Evolutionary conservation across 139 green algal genomes (phyloP), one percentile per base, ranked within the genome.

Genomic region (Trebouxia sp.): DNA sequence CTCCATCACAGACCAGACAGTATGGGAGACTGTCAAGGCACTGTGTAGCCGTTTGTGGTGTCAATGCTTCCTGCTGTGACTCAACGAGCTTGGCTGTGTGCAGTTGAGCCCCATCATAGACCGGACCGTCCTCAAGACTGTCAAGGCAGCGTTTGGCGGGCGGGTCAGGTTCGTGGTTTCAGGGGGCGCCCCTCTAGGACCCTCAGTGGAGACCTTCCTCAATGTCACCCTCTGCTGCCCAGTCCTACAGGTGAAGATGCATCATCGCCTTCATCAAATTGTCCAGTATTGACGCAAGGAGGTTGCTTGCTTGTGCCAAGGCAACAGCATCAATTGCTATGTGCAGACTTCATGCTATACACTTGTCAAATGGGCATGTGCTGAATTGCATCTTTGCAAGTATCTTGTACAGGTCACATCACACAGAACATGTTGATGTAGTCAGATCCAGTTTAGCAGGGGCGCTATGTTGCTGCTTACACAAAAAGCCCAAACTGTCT

Each of bases 171-270:
- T 93, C 32, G 92, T 97, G 26, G 85, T 97, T 30, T 91, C 75
- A 43, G 95, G 95, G 14, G 95, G 92, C 47, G 95, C 95, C 0
- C 94, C 95, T n/a, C 91, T 98, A 75, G 89, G 92, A 0, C 87
- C 85, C 17, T 90, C 96, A 72, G 92, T 97, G 67, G 92, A 97
- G 89, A 90, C 97, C 47, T 98, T 96, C 83, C 88, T 95, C 65
- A 91, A 88, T 65, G 89, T 95, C 30, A 82, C 85, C 70, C 93
- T 97, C 85, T 94, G 92, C 70, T 87, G 82, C 30, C 91, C 92
- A 39, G 89, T 97, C 42, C 58, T 93, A 43, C 83, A 87, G 77
- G 82, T 78, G 0, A 38, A 24, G 0, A 38, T 38, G 5, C 22
- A 1, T 5, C 15, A 11, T 72, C 32, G 26, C 12, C 62, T 72